Percentiles rank a stretch among this genome's conserved stretches.
Conservation (phyloP, 257 asterid species). For the Solanum piurae region DNA sequence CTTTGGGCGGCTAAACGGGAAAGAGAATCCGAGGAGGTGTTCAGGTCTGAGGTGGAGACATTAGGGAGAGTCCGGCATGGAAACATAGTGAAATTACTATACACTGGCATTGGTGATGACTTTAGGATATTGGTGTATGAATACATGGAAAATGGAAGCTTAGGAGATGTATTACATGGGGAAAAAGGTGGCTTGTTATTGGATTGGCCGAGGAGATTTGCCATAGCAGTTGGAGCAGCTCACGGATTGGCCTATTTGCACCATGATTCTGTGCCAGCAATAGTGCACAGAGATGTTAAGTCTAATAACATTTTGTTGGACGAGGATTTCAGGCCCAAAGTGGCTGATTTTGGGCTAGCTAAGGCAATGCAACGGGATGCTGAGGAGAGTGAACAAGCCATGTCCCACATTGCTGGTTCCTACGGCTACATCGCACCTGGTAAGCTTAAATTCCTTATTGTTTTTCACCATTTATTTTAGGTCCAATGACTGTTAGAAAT, state of each 20-base stretch:
- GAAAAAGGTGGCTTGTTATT: slow-evolving; percentile 47
- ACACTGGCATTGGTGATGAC: slow-evolving; percentile 50
- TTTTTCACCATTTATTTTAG: not conserved
- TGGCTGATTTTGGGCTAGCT: slow-evolving; percentile 88
- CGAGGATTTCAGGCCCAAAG: slow-evolving; percentile 24
- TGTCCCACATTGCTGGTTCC: slow-evolving; percentile 76
- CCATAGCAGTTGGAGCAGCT: slow-evolving; percentile 64
- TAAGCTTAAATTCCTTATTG: slow-evolving; percentile 1
- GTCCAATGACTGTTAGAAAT: not conserved
- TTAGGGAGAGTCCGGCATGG: slow-evolving; percentile 56
- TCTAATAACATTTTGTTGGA: slow-evolving; percentile 34
- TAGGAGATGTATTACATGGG: slow-evolving; percentile 60
- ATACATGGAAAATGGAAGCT: slow-evolving; percentile 65
- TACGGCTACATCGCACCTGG: slow-evolving; percentile 91
- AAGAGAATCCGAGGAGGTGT: slow-evolving; percentile 35
- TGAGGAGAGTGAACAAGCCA: slow-evolving; percentile 30
- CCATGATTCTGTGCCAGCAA: slow-evolving; percentile 41
- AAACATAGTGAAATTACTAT: slow-evolving; percentile 65
- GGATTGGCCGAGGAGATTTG: slow-evolving; percentile 65
- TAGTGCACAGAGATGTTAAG: slow-evolving; percentile 32
- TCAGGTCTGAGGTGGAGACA: slow-evolving; percentile 46
- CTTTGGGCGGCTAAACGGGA: slow-evolving; percentile 50
- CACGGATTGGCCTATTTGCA: slow-evolving; percentile 87
- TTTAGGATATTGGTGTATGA: slow-evolving; percentile 57
- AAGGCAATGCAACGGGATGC: slow-evolving; percentile 30